These are phyloP conservation scores for Dictyostelium purpureum DNA, from an alignment of 78 protist genomes.

Conservation along the genomic window DNA sequence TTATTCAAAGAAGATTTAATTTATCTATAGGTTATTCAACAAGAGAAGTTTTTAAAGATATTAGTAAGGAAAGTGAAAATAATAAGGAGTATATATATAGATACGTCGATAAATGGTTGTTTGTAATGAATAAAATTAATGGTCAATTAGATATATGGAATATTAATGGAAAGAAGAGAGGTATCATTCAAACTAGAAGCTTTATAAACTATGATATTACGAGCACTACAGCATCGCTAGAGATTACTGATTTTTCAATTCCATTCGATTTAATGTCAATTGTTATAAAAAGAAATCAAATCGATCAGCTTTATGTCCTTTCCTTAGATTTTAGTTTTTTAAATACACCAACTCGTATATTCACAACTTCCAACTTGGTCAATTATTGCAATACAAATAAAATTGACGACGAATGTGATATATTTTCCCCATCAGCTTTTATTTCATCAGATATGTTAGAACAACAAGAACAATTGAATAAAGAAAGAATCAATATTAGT, in stretches of 20 bases:
- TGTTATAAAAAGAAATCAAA: background rate
- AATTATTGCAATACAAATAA: background rate
- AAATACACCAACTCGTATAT: background rate
- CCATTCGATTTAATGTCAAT: slow-evolving; percentile 20
- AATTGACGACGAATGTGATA: background rate
- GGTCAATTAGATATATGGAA: slow-evolving; percentile 37
- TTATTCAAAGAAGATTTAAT: slow-evolving; percentile 27
- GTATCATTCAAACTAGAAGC: background rate
- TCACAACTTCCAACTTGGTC: background rate
- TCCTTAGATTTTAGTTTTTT: slow-evolving; percentile 41
- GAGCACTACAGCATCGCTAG: background rate
- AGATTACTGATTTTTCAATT: slow-evolving; percentile 30
- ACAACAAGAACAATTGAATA: background rate
- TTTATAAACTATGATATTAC: background rate
- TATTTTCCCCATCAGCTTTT: background rate
- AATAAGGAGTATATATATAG: background rate
- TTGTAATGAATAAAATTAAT: slow-evolving; percentile 7
- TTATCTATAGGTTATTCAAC: background rate
- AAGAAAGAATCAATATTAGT: too few species aligned
- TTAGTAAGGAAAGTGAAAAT: background rate
- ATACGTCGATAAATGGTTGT: slow-evolving; percentile 55
- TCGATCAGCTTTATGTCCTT: slow-evolving; percentile 6
- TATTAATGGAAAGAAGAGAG: slow-evolving; percentile 57
- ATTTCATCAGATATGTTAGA: background rate
- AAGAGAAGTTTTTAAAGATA: background rate